Conservation (phyloP, 176 grass and related monocot species). For the Echinochloa phyllopogon region DNA sequence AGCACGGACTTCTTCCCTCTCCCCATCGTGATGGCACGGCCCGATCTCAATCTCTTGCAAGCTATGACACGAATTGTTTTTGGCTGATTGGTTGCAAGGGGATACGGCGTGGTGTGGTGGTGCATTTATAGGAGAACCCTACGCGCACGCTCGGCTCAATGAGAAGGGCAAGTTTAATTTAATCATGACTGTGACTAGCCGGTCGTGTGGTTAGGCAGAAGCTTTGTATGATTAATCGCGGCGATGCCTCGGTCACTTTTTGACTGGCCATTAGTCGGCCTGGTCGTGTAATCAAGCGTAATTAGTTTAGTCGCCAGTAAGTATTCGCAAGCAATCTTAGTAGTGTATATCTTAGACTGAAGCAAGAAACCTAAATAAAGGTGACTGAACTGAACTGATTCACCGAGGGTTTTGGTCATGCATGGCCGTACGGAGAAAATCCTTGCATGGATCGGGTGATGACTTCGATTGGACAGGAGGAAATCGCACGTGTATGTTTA, state of each 20-base stretch:
- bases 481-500: neutral
- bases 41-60: neutral
- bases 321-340: neutral
- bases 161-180: neutral
- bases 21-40: conserved; percentile 2
- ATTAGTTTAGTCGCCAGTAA: conserved; percentile 31
- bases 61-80: neutral
- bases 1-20: conserved; percentile 41
- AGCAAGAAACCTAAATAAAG: neutral
- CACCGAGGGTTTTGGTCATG: neutral
- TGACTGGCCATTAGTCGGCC: conserved; percentile 36
- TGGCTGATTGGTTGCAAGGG: conserved; percentile 8
- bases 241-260: neutral
- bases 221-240: conserved; percentile 41
- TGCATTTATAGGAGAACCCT: conserved; percentile 44
- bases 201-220: conserved; percentile 29
- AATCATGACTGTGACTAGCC: neutral
- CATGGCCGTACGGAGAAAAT: neutral
- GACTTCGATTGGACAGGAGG: neutral
- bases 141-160: neutral
- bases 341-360: neutral
- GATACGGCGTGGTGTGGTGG: neutral
- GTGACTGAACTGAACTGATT: neutral
- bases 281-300: neutral
- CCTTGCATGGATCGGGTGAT: neutral